Base-by-base conservation (phyloP, 768 basidiomycete genomes). In the Tricholoma sp. region DNA sequence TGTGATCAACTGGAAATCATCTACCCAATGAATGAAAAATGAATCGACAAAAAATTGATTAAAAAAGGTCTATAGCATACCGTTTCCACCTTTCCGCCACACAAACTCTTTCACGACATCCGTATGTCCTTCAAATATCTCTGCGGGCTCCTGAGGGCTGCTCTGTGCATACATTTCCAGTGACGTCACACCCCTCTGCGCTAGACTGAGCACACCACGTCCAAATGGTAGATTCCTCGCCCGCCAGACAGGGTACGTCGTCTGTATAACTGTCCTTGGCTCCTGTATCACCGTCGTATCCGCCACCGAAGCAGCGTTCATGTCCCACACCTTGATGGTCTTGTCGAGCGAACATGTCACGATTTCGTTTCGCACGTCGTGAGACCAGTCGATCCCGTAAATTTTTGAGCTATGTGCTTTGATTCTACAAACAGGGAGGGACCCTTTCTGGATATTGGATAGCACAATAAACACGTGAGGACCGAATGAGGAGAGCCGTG, bases 71-170 rank as follows among this genome's bases (percentile, higher is more conserved):
- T 36, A 32, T 4, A 31, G 56, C 70, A 18, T 17, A 84, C 87
- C 84, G 59, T 72, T 63, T 5, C 78, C 80, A 2, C 86, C 81
- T 64, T 79, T 83, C 57, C 97, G 76, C 97, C 97, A 99, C 1
- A 99, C 94, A 67, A 96, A 99, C 72, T 99, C 96, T 65, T 96
- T 97, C 17, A 98, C 96, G 2, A 94, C 92, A 60, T 96, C 94
- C 0, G 84, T 81, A 70, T 96, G 94, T 0, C 94, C 94, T 61
- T 91, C 88, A 61, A 95, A 96, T 6, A 77, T 74, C 61, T 89
- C 85, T 5, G 92, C 83, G 1, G 87, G 84, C 9, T 62, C 67
- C 41, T 77, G 74, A 0, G 63, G 47, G 15, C 69, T 66, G 28
- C 62, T 65, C n/a, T 68, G 67, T 2, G 77, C 76, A 76, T 86